A percentile compares a stretch with the other conserved stretches of the same genome.
phyloP scores from a whole-genome alignment of 768 basidiomycete species.

The Boletus edulis region DNA sequence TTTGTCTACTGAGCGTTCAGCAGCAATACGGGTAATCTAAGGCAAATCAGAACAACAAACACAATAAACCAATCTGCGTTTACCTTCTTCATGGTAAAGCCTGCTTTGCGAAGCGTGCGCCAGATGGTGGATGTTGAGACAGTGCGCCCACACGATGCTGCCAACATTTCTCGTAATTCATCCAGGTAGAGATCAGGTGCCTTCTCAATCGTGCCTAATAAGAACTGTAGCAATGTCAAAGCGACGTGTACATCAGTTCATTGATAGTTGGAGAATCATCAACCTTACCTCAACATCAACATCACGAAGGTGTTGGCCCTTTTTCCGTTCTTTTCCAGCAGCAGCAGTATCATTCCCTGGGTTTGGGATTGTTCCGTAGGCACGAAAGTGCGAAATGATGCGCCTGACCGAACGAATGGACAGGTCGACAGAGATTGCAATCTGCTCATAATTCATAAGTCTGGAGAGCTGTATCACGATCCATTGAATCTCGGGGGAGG shows the following conservation, averaged over 20 bases:
- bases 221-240: background rate
- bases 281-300: background rate
- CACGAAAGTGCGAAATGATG: background rate
- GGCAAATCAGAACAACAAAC: background rate
- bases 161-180: background rate
- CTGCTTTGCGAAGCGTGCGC: background rate
- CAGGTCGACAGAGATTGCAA: background rate
- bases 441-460: background rate
- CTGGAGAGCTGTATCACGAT: background rate
- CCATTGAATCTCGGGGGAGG: background rate
- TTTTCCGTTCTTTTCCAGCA: too few species aligned
- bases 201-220: background rate
- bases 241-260: too few species aligned
- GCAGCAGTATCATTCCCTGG: background rate
- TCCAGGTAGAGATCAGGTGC: background rate
- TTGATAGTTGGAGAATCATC: too few species aligned
- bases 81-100: background rate
- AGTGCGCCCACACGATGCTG: background rate
- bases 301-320: background rate
- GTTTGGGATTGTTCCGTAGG: background rate
- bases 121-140: background rate
- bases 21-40: background rate
- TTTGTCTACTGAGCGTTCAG: background rate
- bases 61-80: background rate
- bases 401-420: background rate